Percentiles rank a stretch among this genome's conserved stretches.
Evolutionary conservation across 2,329 filamentous ascomycete genomes (phyloP).

Genomic region (Xylogone sp.): DNA sequence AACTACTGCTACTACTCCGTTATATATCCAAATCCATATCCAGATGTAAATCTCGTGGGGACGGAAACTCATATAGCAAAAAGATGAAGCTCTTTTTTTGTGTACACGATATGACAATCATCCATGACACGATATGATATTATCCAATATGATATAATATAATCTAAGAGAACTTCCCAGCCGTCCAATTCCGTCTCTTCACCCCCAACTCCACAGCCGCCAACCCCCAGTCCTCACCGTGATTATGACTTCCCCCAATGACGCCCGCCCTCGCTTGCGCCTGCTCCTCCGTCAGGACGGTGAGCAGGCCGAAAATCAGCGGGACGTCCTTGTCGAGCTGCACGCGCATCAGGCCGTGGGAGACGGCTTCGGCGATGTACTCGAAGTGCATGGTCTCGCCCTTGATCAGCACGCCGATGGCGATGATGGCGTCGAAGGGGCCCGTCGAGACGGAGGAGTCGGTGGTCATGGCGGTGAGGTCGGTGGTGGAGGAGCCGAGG

Average conservation of each 20-base stretch:
- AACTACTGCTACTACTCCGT: no score
- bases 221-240: constrained; percentile 93
- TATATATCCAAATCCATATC: no score
- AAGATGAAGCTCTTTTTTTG: no score
- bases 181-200: constrained; percentile 80
- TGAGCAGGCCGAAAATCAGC: constrained; percentile 88
- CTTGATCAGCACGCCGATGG: constrained; percentile 95
- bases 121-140: no score
- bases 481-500: constrained; percentile 62
- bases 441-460: constrained; percentile 42
- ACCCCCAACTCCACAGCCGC: constrained; percentile 92
- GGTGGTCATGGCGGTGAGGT: constrained; percentile 55
- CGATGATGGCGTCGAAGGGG: constrained; percentile 90
- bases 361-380: constrained; percentile 91
- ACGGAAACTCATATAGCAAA: no score
- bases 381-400: constrained; percentile 99
- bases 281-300: constrained; percentile 84
- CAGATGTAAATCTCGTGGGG: no score
- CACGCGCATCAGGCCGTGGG: constrained; percentile 89
- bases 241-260: constrained; percentile 81
- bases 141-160: no score
- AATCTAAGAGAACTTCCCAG: constrained; percentile 18
- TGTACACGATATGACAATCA: no score
- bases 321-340: constrained; percentile 86
- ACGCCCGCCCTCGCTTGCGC: constrained; percentile 81